phyloP scores from a whole-genome alignment of 176 grass and related monocot genomes.

The Eragrostis curvula region DNA sequence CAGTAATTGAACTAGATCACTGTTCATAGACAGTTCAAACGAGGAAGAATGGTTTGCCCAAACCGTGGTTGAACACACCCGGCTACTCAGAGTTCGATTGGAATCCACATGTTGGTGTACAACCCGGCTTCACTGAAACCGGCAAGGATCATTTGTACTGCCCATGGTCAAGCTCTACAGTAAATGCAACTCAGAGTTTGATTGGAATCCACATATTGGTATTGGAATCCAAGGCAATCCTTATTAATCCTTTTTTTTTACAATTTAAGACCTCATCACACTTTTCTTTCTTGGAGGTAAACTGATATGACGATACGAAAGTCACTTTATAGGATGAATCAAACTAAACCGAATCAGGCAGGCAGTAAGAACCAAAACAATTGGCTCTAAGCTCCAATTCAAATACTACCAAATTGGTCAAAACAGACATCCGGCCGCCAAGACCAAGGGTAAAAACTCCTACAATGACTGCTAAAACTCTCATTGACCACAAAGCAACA shows the following conservation, averaged over 20 bases:
- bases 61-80: too few relatives aligned
- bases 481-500: slow-evolving; percentile 13
- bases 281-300: background rate
- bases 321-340: background rate
- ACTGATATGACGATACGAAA: background rate
- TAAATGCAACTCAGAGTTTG: background rate
- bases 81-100: too few relatives aligned
- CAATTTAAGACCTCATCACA: background rate
- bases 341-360: background rate
- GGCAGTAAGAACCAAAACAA: background rate
- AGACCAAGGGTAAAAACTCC: background rate
- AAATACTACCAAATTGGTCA: background rate
- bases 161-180: background rate
- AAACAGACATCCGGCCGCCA: background rate
- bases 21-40: too few relatives aligned
- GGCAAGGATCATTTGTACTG: too few relatives aligned
- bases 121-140: too few relatives aligned
- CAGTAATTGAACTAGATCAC: too few relatives aligned
- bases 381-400: background rate
- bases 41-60: too few relatives aligned
- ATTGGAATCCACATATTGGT: background rate
- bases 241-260: background rate
- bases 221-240: slow-evolving; percentile 10
- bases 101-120: too few relatives aligned
- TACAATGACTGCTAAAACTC: background rate